phyloP scores from a whole-genome alignment of 2,329 filamentous ascomycete genomes.

The Diaporthe citriasiana region DNA sequence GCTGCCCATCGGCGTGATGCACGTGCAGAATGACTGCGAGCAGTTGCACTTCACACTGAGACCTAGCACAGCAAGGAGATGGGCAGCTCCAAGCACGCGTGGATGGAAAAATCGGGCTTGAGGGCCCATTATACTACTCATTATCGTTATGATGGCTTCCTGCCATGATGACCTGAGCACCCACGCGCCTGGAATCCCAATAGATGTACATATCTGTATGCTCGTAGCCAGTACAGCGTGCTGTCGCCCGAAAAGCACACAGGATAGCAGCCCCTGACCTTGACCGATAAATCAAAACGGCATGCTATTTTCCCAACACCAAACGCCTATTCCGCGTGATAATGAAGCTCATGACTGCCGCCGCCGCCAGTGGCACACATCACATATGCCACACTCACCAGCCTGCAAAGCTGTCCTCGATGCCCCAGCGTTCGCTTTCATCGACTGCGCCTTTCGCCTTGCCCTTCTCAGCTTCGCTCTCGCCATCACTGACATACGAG shows the following conservation, averaged over 20 bases:
- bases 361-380: neutral
- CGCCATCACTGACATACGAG: constrained; percentile 42
- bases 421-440: constrained; percentile 54
- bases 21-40: neutral
- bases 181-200: neutral
- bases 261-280: neutral
- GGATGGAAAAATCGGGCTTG: neutral
- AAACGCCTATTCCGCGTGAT: neutral
- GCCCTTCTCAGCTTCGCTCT: constrained; percentile 41
- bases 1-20: neutral
- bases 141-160: constrained; percentile 14
- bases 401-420: constrained; percentile 59
- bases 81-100: neutral
- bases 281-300: constrained; percentile 13
- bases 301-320: constrained; percentile 29
- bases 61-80: neutral
- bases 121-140: constrained; percentile 24
- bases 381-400: constrained; percentile 45
- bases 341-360: neutral
- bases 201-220: constrained; percentile 29
- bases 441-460: constrained; percentile 34
- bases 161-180: constrained; percentile 1
- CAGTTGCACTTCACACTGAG: no score
- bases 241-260: constrained; percentile 14
- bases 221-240: constrained; percentile 23